Base-by-base conservation (phyloP, 371 early-diverging fungal genomes). In the Mucor irregularis region DNA sequence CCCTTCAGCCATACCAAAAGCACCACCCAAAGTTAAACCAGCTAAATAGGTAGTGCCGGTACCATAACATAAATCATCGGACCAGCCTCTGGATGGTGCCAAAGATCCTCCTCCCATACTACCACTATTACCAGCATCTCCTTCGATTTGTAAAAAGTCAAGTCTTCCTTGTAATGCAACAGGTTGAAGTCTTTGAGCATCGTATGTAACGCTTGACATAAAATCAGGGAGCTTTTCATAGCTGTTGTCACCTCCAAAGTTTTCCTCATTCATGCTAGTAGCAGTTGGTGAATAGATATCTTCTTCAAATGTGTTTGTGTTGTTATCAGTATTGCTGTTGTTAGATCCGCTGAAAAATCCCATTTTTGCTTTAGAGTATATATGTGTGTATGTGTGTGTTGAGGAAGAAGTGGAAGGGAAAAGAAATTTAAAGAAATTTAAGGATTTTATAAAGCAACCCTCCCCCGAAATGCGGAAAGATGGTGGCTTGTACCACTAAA, bases 11-110 rank as follows among this genome's bases (percentile, higher is more conserved):
- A 92, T 69, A 58, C 93, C 93, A 78, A 82, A 89, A 11, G 82
- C 82, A 55, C 93, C 93, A 69, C 93, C 93, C 49, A 84, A 56
- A n/a, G 85, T 75, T 65, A 93, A 72, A 14, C 92, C 93, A 19
- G 85, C 71, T 56, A 93, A 71, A 63, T 93, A 93, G 44, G 85
- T 81, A 4, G 90, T 83, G 10, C 93, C 93, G 4, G 92, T 89
- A 40, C 93, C 93, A 72, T 92, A 93, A 76, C 92, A 90, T 31
- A 93, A 76, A 76, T 92, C 92, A 51, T 93, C 93, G 30, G 87
- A 78, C 84, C 87, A 87, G 24, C 90, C 84, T 57, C 93, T 82
- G 56, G 87, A 86, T 38, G 93, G 92, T 40, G 92, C 58, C 51
- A 85, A 64, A 19, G 71, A 26, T 10, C 84, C 84, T 42, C 58